These are phyloP conservation scores for Fusarium decemcellulare DNA, from an alignment of 2,329 filamentous ascomycete genomes.

Conservation along the genomic window DNA sequence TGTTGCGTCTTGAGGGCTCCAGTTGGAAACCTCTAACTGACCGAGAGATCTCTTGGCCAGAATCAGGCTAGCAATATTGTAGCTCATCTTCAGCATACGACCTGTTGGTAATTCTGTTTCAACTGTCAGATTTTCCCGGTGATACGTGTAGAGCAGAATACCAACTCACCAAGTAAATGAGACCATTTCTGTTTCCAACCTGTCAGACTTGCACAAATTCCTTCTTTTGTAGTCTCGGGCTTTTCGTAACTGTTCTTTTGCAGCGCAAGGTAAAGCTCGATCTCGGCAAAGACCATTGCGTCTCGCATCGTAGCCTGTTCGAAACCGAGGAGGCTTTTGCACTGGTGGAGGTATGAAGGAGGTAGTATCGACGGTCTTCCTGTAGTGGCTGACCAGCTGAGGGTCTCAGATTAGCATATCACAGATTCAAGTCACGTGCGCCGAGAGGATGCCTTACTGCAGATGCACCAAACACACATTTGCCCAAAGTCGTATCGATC, in stretches of 20 bases:
- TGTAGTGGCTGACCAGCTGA: conserved; percentile 58
- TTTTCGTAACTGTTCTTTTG: conserved; percentile 51
- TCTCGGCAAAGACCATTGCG: conserved; percentile 57
- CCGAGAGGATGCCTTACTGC: conserved; percentile 17
- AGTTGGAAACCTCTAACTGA: conserved; percentile 5
- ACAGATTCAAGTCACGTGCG: background rate
- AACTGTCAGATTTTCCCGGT: background rate
- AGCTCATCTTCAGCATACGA: conserved; percentile 21
- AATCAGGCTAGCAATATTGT: conserved; percentile 28
- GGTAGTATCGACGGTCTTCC: conserved; percentile 57
- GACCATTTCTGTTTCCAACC: conserved; percentile 38
- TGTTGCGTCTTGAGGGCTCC: no score
- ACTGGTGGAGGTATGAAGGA: conserved; percentile 55
- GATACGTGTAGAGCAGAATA: rapidly evolving
- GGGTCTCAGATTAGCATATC: no score
- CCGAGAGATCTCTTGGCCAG: conserved; percentile 27
- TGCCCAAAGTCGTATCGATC: conserved; percentile 43
- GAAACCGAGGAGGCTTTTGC: conserved; percentile 56
- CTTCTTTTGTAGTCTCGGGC: conserved; percentile 44
- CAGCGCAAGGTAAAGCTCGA: conserved; percentile 54
- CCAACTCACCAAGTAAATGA: conserved; percentile 27
- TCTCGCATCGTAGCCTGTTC: conserved; percentile 59
- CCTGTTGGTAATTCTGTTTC: conserved; percentile 20
- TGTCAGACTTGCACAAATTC: conserved; percentile 19
- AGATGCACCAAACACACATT: conserved; percentile 35